Evolutionary conservation across 176 grass and related monocot genomes (phyloP).

Genomic region (Alopecurus myosuroides): DNA sequence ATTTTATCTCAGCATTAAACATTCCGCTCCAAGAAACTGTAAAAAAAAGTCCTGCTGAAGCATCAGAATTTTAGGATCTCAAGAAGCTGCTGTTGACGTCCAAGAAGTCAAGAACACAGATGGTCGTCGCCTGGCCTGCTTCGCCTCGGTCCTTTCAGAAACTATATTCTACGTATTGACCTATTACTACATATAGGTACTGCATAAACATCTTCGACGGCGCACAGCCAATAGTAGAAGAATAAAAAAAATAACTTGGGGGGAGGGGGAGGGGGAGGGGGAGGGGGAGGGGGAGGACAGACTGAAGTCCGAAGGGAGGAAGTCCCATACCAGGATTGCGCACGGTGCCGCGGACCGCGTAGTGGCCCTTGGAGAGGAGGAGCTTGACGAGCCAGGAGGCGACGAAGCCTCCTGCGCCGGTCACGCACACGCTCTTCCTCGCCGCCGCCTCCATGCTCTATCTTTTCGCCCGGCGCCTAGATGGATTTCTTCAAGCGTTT

Average conservation of each 20-base stretch:
- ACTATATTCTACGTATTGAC: background rate
- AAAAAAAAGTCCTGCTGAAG: background rate
- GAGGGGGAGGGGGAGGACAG: too few species aligned
- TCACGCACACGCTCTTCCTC: constrained; percentile 1
- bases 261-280: background rate
- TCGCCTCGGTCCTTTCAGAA: background rate
- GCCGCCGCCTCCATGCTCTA: background rate
- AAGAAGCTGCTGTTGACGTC: background rate
- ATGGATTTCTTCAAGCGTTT: too few species aligned
- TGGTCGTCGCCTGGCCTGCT: background rate
- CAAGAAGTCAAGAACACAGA: background rate
- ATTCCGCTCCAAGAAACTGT: background rate
- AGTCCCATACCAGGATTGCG: background rate
- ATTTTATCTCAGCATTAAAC: background rate
- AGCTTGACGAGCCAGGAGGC: background rate
- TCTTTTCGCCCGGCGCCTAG: background rate
- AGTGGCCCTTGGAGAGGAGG: background rate
- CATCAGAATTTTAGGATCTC: background rate
- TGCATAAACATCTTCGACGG: background rate
- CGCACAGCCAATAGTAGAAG: background rate
- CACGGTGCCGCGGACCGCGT: background rate
- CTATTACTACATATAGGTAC: background rate
- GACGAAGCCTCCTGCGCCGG: constrained; percentile 7
- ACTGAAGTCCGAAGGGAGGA: background rate
- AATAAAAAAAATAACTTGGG: background rate